Base-by-base conservation (phyloP, 495 filamentous ascomycete species). In the Penicillium roqueforti region DNA sequence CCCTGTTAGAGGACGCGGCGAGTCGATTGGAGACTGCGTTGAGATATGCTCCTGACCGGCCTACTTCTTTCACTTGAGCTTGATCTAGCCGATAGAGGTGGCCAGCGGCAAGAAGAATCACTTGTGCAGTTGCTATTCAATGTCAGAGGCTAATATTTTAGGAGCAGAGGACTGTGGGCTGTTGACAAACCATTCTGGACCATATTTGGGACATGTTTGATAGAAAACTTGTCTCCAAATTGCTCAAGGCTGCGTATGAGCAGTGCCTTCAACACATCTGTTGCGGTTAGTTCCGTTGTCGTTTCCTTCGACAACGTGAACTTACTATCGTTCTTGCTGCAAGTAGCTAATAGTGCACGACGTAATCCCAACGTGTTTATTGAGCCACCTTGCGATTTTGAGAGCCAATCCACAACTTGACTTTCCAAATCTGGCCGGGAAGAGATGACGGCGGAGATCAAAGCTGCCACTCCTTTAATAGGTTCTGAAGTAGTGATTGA, bases 21-120 rank as follows among this genome's bases (percentile, higher is more conserved):
- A 99, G 75, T 37, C 92, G 82, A 60, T 96, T 97, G 0, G 93
- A 96, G 25, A 97, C 82, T 25, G 83, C 80, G 56, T 80, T 88
- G 6, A 92, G 75, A 68, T 91, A 93, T 2, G 70, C 49, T 25
- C 87, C 81, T 13, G 91, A 90, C 29, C 84, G 83, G 53, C 88
- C 78, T 25, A 89, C 68, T 28, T 84, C 71, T 3, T 76, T 72
- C 4, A 97, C 65, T 52, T 80, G 79, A 19, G 80, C 71, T 6
- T 83, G 78, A 6, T 83, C 70, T 29, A 74, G 66, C 40, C 87
- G 80, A 46, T 88, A 78, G 10, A 91, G 72, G 62, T 89, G 89
- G 8, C 91, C 91, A 13, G 88, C 86, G 55, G 81, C 74, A 13
- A 97, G 71, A 3, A 96, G 82, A 22, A 96, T 76, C 19, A 86